A percentile compares a stretch with the other conserved stretches of the same genome.
Evolutionary conservation across 106 monocot species (phyloP).

Genomic region (Phalaenopsis aphrodite): DNA sequence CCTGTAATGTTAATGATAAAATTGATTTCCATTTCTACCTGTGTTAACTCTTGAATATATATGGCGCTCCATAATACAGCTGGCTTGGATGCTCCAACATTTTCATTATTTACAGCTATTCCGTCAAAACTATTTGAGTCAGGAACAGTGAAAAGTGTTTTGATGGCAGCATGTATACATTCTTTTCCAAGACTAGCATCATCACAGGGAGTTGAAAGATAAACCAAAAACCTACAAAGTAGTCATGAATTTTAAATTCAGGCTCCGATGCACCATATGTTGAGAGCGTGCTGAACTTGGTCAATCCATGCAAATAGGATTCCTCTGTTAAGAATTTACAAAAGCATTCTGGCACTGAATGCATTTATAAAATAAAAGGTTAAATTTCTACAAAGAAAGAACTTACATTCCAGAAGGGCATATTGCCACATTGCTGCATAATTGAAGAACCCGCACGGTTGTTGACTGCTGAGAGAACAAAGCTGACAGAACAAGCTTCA

Average conservation of each 20-base stretch:
- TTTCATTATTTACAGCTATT: conserved; percentile 14
- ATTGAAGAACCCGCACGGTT: conserved; percentile 62
- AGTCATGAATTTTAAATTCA: conserved; percentile 2
- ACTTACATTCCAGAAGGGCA: conserved; percentile 78
- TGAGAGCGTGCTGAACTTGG: background rate
- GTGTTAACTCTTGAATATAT: conserved; percentile 56
- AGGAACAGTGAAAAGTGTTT: conserved; percentile 29
- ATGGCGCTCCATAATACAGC: conserved; percentile 60
- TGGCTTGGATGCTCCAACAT: conserved; percentile 24
- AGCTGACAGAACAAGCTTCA: conserved; percentile 30
- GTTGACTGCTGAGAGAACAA: conserved; percentile 46
- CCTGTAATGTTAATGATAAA: background rate
- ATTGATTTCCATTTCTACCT: conserved; percentile 25
- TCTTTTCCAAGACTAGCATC: conserved; percentile 57
- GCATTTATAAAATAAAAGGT: background rate
- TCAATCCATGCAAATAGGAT: background rate
- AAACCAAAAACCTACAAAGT: conserved; percentile 51
- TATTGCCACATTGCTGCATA: conserved; percentile 65
- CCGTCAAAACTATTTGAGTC: conserved; percentile 11
- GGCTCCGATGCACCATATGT: background rate
- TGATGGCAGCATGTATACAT: conserved; percentile 52
- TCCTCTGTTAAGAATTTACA: background rate
- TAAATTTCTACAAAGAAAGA: background rate
- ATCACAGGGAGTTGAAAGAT: conserved; percentile 66
- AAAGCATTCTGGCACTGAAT: background rate